Percentiles rank a stretch among this genome's conserved stretches.
Conservation (phyloP, 2,329 filamentous ascomycete genomes). For the Neophaeococcomyces mojaviensis region DNA sequence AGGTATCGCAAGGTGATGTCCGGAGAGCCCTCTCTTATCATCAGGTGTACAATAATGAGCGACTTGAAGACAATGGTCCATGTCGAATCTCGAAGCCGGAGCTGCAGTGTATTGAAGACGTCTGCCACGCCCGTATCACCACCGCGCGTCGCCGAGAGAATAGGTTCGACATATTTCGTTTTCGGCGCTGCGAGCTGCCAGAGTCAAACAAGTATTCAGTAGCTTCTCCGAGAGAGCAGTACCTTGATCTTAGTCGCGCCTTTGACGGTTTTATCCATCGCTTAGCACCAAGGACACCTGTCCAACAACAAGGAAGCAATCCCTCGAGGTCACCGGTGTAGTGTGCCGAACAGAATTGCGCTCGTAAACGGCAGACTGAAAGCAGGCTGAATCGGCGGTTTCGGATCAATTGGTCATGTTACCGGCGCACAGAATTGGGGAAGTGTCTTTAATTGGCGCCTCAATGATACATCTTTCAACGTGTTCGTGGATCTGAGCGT, state of each 20-base stretch:
- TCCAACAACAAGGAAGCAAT: neutral
- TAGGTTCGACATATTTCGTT: slow-evolving; percentile 98
- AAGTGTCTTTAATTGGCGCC: neutral
- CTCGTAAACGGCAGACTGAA: neutral
- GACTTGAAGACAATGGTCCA: slow-evolving; percentile 99
- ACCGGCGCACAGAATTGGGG: neutral
- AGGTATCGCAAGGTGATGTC: slow-evolving; percentile 84
- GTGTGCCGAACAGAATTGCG: neutral
- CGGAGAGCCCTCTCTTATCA: slow-evolving; percentile 90
- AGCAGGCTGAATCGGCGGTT: neutral
- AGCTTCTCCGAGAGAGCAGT: slow-evolving; percentile 23
- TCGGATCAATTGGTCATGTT: slow-evolving; percentile 5
- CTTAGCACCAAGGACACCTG: slow-evolving; percentile 32
- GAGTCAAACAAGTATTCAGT: slow-evolving; percentile 8
- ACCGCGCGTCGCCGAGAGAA: slow-evolving; percentile 87
- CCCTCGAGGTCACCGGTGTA: neutral
- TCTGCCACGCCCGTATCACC: slow-evolving; percentile 92
- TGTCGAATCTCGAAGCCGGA: slow-evolving; percentile 85
- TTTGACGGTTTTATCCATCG: slow-evolving; percentile 98
- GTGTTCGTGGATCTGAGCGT: neutral
- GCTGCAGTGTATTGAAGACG: slow-evolving; percentile 85
- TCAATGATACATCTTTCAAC: neutral
- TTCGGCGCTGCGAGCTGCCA: slow-evolving; percentile 84
- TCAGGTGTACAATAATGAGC: slow-evolving; percentile 88
- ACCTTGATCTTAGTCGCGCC: slow-evolving; percentile 98